Evolutionary conservation across 1,139 yeast species (phyloP).

Genomic region (Yamadazyma oceani): DNA sequence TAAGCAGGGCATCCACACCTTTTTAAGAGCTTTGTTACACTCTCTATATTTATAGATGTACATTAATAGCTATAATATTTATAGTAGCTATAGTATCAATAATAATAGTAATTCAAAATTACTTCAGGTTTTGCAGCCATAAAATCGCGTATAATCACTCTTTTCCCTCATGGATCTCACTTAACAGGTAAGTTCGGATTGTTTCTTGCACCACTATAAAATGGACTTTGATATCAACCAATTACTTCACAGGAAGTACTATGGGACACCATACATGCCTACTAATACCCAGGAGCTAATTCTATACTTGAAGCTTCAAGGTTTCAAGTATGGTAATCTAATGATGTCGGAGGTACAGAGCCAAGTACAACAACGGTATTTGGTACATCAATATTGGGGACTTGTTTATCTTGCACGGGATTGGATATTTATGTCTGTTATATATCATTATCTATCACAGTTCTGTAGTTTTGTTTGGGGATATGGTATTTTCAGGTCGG

Average conservation of each 20-base stretch:
- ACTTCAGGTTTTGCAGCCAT: too few relatives aligned
- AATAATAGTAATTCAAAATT: too few relatives aligned
- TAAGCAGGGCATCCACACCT: conserved; percentile 44
- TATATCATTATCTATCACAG: conserved; percentile 14
- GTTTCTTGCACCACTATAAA: too few relatives aligned
- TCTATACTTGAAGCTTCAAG: conserved; percentile 5
- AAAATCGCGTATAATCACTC: too few relatives aligned
- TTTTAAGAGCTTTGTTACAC: conserved; percentile 14
- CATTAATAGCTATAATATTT: too few relatives aligned
- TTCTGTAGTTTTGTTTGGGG: conserved; percentile 25
- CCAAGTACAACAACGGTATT: conserved; percentile 8
- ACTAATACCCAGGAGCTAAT: conserved; percentile 10
- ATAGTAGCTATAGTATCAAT: too few relatives aligned
- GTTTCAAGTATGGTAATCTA: not conserved
- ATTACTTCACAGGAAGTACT: conserved; percentile 5
- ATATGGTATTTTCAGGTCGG: conserved; percentile 38
- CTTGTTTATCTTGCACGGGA: conserved; percentile 25
- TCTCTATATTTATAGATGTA: too few relatives aligned
- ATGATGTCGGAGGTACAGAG: too few relatives aligned
- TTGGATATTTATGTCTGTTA: conserved; percentile 21
- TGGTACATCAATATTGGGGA: conserved; percentile 15
- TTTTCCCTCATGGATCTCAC: too few relatives aligned
- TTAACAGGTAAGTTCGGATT: not conserved
- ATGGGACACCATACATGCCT: conserved; percentile 18
- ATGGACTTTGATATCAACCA: not conserved